phyloP scores from a whole-genome alignment of 331 rosid species.

The Acacia concinna region DNA sequence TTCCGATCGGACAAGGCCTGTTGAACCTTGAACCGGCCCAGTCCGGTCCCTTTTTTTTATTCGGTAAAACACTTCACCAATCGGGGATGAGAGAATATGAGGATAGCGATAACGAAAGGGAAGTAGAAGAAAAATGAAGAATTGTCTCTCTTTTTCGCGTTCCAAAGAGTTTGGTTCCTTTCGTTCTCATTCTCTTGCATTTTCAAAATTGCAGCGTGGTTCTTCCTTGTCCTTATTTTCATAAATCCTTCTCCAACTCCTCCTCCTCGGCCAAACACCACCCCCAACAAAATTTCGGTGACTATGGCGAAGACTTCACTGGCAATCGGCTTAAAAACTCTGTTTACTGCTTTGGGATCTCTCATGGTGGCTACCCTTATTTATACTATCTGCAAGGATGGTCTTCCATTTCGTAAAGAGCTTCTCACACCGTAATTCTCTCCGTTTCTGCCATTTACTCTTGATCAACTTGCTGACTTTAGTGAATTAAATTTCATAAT shows the following conservation, averaged over 20 bases:
- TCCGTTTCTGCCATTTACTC: conserved; percentile 23
- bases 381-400: conserved; percentile 61
- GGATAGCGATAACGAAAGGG: neutral
- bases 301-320: conserved; percentile 54
- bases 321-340: conserved; percentile 42
- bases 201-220: conserved; percentile 35
- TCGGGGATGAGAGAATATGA: neutral
- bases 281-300: neutral
- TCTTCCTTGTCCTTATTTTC: conserved; percentile 15
- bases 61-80: neutral
- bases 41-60: too few relatives aligned
- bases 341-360: conserved; percentile 50
- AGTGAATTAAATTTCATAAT: neutral
- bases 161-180: neutral
- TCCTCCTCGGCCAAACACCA: neutral
- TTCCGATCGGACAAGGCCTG: too few relatives aligned
- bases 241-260: neutral
- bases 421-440: conserved; percentile 67
- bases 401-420: conserved; percentile 63
- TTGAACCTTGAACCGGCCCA: too few relatives aligned
- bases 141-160: neutral
- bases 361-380: conserved; percentile 53
- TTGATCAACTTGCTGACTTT: neutral
- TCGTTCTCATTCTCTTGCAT: neutral
- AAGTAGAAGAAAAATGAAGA: neutral